Conservation (phyloP, 176 grass and related monocot genomes). For the Oropetium thomaeum region DNA sequence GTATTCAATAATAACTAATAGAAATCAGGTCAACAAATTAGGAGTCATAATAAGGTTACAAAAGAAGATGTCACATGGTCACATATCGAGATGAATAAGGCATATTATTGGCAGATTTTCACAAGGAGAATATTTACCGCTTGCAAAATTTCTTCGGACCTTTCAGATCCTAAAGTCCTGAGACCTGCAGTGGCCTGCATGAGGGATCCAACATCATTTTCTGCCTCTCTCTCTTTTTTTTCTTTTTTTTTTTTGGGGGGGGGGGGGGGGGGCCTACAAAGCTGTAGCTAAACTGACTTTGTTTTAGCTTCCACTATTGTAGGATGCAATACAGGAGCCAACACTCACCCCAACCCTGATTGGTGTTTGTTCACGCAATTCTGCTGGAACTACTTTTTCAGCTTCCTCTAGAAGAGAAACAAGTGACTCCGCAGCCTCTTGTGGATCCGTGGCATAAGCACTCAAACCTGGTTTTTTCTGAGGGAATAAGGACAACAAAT, state of each 20-base stretch:
- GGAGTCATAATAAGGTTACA: slow-evolving; percentile 3
- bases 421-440: slow-evolving; percentile 88
- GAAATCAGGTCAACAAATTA: neutral
- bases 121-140: slow-evolving; percentile 57
- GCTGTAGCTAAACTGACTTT: neutral
- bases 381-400: slow-evolving; percentile 66
- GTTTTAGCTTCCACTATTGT: neutral
- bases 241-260: neutral
- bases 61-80: neutral
- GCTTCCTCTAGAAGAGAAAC: slow-evolving; percentile 79
- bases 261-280: neutral
- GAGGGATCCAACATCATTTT: slow-evolving; percentile 29
- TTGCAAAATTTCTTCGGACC: slow-evolving; percentile 92
- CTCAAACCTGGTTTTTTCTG: slow-evolving; percentile 85
- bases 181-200: slow-evolving; percentile 94
- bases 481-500: slow-evolving; percentile 27
- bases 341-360: slow-evolving; percentile 88
- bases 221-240: no score
- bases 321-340: slow-evolving; percentile 18
- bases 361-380: slow-evolving; percentile 72
- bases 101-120: slow-evolving; percentile 3
- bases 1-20: slow-evolving; percentile 14
- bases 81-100: slow-evolving; percentile 30
- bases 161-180: slow-evolving; percentile 78
- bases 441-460: slow-evolving; percentile 67